These are phyloP conservation scores for Adiantum capillusveneris DNA, from an alignment of 75 land plant species.

Conservation along the genomic window DNA sequence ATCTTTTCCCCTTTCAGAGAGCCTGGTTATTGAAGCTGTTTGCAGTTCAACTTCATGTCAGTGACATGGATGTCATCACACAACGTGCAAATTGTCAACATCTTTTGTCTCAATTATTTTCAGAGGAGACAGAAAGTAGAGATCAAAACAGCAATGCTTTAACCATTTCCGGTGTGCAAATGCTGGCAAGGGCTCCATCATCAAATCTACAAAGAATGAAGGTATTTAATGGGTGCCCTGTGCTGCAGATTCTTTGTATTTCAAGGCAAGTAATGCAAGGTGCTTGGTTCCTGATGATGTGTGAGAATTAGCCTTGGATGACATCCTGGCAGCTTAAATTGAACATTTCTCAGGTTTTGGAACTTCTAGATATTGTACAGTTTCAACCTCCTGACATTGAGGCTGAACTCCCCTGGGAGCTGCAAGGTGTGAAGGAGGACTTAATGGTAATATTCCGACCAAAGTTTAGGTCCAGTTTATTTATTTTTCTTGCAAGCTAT, in stretches of 20 bases:
- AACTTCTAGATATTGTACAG: slow-evolving; percentile 81
- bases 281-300: no score
- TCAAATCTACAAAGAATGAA: slow-evolving; percentile 24
- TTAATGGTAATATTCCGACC: slow-evolving; percentile 39
- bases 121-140: slow-evolving; percentile 20
- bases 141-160: slow-evolving; percentile 11
- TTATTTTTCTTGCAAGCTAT: not conserved
- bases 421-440: slow-evolving; percentile 45
- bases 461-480: not conserved
- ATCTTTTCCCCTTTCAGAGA: no score
- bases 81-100: slow-evolving; percentile 60
- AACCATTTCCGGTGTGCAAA: slow-evolving; percentile 1
- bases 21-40: slow-evolving; percentile 92
- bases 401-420: slow-evolving; percentile 41
- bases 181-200: slow-evolving; percentile 5
- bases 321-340: no score
- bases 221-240: slow-evolving; percentile 39
- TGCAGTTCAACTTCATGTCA: slow-evolving; percentile 76
- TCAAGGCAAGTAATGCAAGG: no score
- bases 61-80: slow-evolving; percentile 46
- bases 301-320: no score
- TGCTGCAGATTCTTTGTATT: no score
- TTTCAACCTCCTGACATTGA: slow-evolving; percentile 61
- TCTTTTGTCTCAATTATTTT: slow-evolving; percentile 61
- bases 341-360: slow-evolving; percentile 51